Percentiles rank a stretch among this genome's conserved stretches.
These are phyloP conservation scores for Debaryomyces hansenii DNA, from an alignment of 805 yeast species.

Conservation along the genomic window DNA sequence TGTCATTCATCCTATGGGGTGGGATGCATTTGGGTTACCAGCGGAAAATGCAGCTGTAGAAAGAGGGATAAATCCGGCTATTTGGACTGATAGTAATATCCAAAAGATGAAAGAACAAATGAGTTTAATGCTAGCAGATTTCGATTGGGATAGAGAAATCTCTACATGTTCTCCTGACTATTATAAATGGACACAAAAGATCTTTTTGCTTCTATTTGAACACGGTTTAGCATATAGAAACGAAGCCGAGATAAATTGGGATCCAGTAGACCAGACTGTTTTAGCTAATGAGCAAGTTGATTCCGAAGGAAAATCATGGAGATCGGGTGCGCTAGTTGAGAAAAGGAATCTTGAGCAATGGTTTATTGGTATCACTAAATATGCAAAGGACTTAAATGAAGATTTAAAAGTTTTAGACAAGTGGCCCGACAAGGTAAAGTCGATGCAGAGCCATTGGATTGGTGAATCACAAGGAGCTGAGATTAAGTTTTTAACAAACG, in stretches of 20 bases:
- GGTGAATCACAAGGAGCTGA: slow-evolving; percentile 85
- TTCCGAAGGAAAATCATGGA: slow-evolving; percentile 87
- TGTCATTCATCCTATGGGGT: slow-evolving; percentile 96
- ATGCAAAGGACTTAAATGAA: slow-evolving; percentile 61
- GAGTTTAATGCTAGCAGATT: slow-evolving; percentile 73
- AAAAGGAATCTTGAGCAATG: slow-evolving; percentile 81
- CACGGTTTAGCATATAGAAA: slow-evolving; percentile 83
- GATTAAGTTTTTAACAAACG: slow-evolving; percentile 47
- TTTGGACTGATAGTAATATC: slow-evolving; percentile 85
- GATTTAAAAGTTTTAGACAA: slow-evolving; percentile 62
- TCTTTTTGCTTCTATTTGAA: slow-evolving; percentile 71
- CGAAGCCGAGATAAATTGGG: slow-evolving; percentile 94
- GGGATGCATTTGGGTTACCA: slow-evolving; percentile 98
- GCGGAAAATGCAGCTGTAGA: slow-evolving; percentile 98
- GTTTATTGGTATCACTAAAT: slow-evolving; percentile 88
- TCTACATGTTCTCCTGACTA: slow-evolving; percentile 85
- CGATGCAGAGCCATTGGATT: slow-evolving; percentile 94
- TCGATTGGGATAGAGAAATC: slow-evolving; percentile 92
- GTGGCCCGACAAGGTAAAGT: slow-evolving; percentile 89
- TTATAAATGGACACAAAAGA: slow-evolving; percentile 89
- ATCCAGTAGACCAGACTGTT: slow-evolving; percentile 92
- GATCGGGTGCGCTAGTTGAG: slow-evolving; percentile 95
- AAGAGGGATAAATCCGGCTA: slow-evolving; percentile 70
- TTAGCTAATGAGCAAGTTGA: slow-evolving; percentile 96
- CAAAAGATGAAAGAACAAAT: slow-evolving; percentile 82